A percentile compares a stretch with the other conserved stretches of the same genome.
These are phyloP conservation scores for Penicillium bialowiezense DNA, from an alignment of 495 filamentous ascomycete genomes.

Conservation along the genomic window DNA sequence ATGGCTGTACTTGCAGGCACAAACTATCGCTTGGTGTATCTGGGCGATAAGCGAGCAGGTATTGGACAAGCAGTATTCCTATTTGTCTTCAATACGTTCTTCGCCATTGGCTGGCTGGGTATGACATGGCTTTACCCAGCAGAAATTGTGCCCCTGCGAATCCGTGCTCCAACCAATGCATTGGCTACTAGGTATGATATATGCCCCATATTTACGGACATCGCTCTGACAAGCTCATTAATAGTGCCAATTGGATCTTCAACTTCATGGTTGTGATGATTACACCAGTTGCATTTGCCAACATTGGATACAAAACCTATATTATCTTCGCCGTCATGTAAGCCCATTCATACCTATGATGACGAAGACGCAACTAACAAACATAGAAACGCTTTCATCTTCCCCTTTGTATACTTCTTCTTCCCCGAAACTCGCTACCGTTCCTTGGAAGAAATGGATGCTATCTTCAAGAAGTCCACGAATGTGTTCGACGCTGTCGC, in stretches of 20 bases:
- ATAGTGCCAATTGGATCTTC: slow-evolving; percentile 50
- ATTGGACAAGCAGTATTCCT: slow-evolving; percentile 42
- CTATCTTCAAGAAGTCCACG: slow-evolving; percentile 63
- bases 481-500: slow-evolving; percentile 55
- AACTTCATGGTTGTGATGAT: slow-evolving; percentile 64
- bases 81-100: slow-evolving; percentile 70
- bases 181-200: slow-evolving; percentile 11
- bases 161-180: slow-evolving; percentile 24
- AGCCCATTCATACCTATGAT: background rate
- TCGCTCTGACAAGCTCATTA: background rate
- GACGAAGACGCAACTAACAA: slow-evolving; percentile 1
- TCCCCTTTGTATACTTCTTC: slow-evolving; percentile 55
- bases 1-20: slow-evolving; percentile 57
- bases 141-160: slow-evolving; percentile 50
- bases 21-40: slow-evolving; percentile 33
- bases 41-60: slow-evolving; percentile 35
- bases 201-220: background rate
- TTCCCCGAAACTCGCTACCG: slow-evolving; percentile 70
- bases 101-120: slow-evolving; percentile 67
- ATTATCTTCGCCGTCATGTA: slow-evolving; percentile 55
- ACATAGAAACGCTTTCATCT: slow-evolving; percentile 20
- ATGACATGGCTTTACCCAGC: slow-evolving; percentile 71
- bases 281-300: slow-evolving; percentile 58
- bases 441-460: slow-evolving; percentile 71
- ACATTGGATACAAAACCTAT: slow-evolving; percentile 64